Evolutionary conservation across 164 flowering plant genomes (phyloP).

Genomic region (Kalanchoe fedtschenkoi): DNA sequence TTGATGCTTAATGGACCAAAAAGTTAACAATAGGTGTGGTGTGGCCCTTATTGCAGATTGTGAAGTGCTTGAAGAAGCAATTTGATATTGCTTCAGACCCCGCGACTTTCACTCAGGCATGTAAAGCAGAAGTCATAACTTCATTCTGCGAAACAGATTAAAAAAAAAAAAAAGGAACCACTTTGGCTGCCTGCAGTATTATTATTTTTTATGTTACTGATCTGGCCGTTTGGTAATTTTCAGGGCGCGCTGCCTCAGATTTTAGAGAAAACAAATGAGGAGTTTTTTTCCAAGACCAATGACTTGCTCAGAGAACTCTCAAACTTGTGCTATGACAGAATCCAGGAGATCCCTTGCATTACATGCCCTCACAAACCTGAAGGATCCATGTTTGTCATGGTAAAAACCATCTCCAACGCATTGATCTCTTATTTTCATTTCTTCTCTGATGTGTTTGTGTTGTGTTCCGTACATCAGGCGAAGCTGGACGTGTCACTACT

Average conservation of each 20-base stretch:
- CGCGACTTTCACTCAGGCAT: slow-evolving; percentile 34
- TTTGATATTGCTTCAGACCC: slow-evolving; percentile 17
- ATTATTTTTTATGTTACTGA: background rate
- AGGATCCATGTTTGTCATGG: slow-evolving; percentile 44
- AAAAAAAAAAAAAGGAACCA: too few species aligned
- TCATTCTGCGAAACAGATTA: too few species aligned
- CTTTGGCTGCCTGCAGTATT: background rate
- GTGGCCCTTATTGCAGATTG: slow-evolving; percentile 19
- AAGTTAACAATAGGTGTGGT: background rate
- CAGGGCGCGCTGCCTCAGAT: slow-evolving; percentile 45
- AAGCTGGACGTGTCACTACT: slow-evolving; percentile 24
- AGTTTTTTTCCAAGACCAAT: slow-evolving; percentile 18
- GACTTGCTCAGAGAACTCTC: slow-evolving; percentile 18
- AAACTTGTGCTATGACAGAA: slow-evolving; percentile 17
- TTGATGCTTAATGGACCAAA: background rate
- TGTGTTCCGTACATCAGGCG: slow-evolving; percentile 14
- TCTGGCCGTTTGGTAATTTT: background rate
- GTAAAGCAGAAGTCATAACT: background rate
- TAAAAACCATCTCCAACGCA: slow-evolving; percentile 2
- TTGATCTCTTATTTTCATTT: background rate
- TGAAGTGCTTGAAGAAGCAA: slow-evolving; percentile 11
- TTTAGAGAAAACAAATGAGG: slow-evolving; percentile 21
- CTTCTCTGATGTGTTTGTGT: background rate
- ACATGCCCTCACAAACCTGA: slow-evolving; percentile 39
- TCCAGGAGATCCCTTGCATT: slow-evolving; percentile 34